These are phyloP conservation scores for Eucalyptus fibrosa DNA, from an alignment of 345 rosid genomes.

Conservation along the genomic window DNA sequence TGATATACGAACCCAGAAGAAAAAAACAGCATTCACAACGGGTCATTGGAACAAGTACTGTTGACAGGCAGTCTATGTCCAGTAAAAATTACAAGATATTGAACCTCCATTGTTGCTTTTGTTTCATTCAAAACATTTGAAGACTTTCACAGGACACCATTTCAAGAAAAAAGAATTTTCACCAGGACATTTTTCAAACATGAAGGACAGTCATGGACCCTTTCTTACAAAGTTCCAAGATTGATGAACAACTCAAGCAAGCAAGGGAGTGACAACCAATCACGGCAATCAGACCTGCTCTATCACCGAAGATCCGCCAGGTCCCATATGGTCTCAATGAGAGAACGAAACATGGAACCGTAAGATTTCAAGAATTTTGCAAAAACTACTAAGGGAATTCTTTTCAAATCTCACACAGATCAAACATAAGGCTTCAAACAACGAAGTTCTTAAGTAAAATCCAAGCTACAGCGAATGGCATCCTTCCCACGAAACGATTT, in stretches of 20 bases:
- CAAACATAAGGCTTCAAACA: not conserved
- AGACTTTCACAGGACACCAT: not conserved
- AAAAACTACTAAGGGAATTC: not conserved
- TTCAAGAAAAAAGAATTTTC: not conserved
- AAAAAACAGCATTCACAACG: not conserved
- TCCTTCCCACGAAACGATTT: not conserved
- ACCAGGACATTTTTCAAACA: not conserved
- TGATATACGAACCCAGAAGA: not conserved
- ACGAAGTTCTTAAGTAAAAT: not conserved
- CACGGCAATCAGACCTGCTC: not conserved
- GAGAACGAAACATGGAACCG: not conserved
- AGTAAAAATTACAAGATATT: not conserved
- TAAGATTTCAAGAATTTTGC: not conserved
- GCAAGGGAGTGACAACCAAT: not conserved
- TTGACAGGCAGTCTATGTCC: not conserved
- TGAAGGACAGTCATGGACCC: not conserved
- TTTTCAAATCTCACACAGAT: not conserved
- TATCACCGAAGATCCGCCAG: not conserved
- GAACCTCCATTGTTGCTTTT: not conserved
- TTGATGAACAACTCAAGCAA: not conserved
- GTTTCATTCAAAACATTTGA: not conserved
- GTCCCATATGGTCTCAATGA: not conserved
- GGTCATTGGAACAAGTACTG: not conserved
- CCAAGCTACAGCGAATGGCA: not conserved
- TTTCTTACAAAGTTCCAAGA: not conserved